A percentile compares a stretch with the other conserved stretches of the same genome.
Evolutionary conservation across 768 basidiomycete genomes (phyloP).

Genomic region (Daedaleopsis sinensis): DNA sequence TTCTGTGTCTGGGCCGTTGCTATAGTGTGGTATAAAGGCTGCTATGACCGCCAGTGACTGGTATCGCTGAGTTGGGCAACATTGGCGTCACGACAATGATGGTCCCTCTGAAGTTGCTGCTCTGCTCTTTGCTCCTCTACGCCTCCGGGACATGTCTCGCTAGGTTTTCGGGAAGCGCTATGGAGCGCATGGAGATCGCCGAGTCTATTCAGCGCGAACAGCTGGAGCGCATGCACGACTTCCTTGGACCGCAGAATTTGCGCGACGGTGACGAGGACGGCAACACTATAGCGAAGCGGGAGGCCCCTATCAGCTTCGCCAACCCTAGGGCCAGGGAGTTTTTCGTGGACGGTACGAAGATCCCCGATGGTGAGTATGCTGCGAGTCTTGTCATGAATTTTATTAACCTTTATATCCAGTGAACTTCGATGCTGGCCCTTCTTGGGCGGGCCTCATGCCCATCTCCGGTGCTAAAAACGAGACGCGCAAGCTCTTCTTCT

Average conservation of each 20-base stretch:
- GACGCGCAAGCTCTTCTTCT: conserved; percentile 45
- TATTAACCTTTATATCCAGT: conserved; percentile 24
- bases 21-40: neutral
- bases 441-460: conserved; percentile 35
- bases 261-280: conserved; percentile 3
- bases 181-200: conserved; percentile 30
- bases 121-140: conserved; percentile 7
- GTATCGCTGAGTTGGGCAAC: neutral
- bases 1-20: neutral
- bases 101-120: conserved; percentile 2
- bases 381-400: neutral
- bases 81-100: neutral
- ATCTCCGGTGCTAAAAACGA: conserved; percentile 38
- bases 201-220: conserved; percentile 31
- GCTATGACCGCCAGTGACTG: neutral
- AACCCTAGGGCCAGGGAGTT: conserved; percentile 32
- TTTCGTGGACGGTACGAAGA: conserved; percentile 38
- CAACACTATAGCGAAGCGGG: conserved; percentile 7
- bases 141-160: conserved; percentile 9
- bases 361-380: conserved; percentile 33
- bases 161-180: conserved; percentile 24
- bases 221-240: conserved; percentile 27
- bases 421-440: conserved; percentile 39
- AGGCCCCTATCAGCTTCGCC: conserved; percentile 26
- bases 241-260: conserved; percentile 26